Evolutionary conservation across 2,329 filamentous ascomycete genomes (phyloP), one percentile per base, ranked within the genome.

Genomic region (Lanzia echinophila): DNA sequence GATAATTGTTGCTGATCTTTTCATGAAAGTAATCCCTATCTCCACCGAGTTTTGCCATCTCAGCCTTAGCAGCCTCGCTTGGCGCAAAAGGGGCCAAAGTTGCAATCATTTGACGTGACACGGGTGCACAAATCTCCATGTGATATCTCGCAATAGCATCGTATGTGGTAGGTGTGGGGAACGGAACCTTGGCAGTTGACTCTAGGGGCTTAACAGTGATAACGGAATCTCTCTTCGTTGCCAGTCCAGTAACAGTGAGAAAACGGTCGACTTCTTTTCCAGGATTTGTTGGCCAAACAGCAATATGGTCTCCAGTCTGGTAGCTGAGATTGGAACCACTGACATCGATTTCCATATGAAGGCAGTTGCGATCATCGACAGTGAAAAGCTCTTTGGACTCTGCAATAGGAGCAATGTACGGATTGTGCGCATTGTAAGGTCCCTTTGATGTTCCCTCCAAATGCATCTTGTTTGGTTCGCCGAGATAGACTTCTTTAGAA

Each of bases 1-100:
- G 86, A 70, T 88, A 87, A 66, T 90, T 84, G 64, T 83, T 81
- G 62, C 82, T 82, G 58, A 96, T 85, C 74, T 92, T 88, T 56
- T 90, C 81, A 54, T 91, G 86, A 79, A 99, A 99, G 67, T 95
- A 92, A 61, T 96, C 91, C 75, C 95, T 96, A 74, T 99, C 94
- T 60, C 79, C 84, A 65, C 94, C 94, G 44, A 97, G 82, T 68
- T 87, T 90, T 64, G 83, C 81, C 81, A 97, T 88, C 71, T 96
- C 90, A 41, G 86, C 81, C 76, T 96, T 96, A 70, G 83, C 79
- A 12, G 81, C 78, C 53, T 97, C 91, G 65, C 84, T 87, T 34
- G 94, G 92, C 19, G 94, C 86, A 68, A 99, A 99, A 43, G 90
- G 83, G 59, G 92, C 88, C 24, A 99, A 78, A 20, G 87, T 88